Base-by-base conservation (phyloP, 768 basidiomycete genomes). In the Austroboletus festivus region DNA sequence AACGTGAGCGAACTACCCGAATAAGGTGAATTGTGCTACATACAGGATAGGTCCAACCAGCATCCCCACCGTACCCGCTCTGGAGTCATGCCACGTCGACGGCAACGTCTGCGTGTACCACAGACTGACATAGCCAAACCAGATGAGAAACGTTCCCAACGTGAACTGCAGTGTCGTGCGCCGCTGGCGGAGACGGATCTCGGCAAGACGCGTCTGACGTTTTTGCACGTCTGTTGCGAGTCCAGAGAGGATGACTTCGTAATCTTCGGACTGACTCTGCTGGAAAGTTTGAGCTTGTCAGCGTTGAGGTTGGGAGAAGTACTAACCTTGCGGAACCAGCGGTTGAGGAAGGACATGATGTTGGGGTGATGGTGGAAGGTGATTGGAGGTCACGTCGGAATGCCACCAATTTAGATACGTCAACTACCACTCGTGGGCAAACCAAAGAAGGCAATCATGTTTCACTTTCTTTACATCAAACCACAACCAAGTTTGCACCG, bases 121-220 rank as follows among this genome's bases (percentile, higher is more conserved):
- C 51, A 88, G 57, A 43, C 73, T 80, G 52, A 85, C 75, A 68
- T 89, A 91, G 18, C 73, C 71, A 42, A 80, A 74, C 90, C 91
- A 93, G 44, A 71, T 67, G 5, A 82, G 80, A 58, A 93, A 67
- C 1, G 89, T 83, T 63, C 90, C 93, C 3, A 91, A 63, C 0
- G 93, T 91, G 42, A 84, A 82, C 38, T 86, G 73, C 43, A 91
- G 73, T 18, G 86, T 87, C 1, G 89, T 76, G 9, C 91, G 76
- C 24, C 89, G 80, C 67, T 95, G 90, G 35, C 92, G 81, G 46
- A 89, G 69, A n/a, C 89, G 82, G 54, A 95, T 87, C 62, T 91
- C 91, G 1, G 85, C 81, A 15, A 93, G 79, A 49, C 79, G 77
- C 35, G 79, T 74, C 67, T 89, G 85, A 13, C 86, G 81, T 52